Conservation (phyloP, 352 stramenopile species). For the Pseudoperonospora humuli region DNA sequence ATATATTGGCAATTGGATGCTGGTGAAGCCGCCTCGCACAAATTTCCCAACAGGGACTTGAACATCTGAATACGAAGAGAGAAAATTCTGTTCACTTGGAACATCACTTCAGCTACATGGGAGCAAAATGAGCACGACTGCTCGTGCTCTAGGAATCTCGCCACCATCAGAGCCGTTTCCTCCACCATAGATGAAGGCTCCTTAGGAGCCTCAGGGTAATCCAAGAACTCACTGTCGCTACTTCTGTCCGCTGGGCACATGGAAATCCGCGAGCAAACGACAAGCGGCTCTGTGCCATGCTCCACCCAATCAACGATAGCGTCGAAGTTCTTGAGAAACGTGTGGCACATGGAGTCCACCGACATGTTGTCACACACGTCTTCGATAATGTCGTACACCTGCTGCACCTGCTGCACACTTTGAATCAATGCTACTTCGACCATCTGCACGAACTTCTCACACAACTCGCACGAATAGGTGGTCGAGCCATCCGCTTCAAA, state of each 20-base stretch:
- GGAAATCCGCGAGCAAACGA: conserved; percentile 45
- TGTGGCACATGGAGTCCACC: conserved; percentile 68
- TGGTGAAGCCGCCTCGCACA: conserved; percentile 34
- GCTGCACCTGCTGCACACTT: conserved; percentile 50
- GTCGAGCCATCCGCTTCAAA: conserved; percentile 24
- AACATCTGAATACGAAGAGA: conserved; percentile 34
- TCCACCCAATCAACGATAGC: conserved; percentile 72
- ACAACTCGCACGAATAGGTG: conserved; percentile 58
- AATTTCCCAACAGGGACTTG: conserved; percentile 31
- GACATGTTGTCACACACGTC: conserved; percentile 69
- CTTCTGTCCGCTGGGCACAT: conserved; percentile 47
- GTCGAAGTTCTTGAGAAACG: conserved; percentile 68
- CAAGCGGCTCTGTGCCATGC: conserved; percentile 49
- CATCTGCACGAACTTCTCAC: conserved; percentile 73
- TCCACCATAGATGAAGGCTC: conserved; percentile 3
- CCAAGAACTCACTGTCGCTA: conserved; percentile 5
- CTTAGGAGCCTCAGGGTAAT: neutral
- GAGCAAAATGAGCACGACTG: conserved; percentile 44
- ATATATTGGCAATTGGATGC: conserved; percentile 41
- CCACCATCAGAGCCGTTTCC: conserved; percentile 5
- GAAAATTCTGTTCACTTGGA: conserved; percentile 30
- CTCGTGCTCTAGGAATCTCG: conserved; percentile 4
- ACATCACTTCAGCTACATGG: conserved; percentile 31
- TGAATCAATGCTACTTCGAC: conserved; percentile 47
- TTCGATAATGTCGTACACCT: conserved; percentile 64